phyloP scores from a whole-genome alignment of 306 rosid genomes.

The Casuarina equisetifolia region DNA sequence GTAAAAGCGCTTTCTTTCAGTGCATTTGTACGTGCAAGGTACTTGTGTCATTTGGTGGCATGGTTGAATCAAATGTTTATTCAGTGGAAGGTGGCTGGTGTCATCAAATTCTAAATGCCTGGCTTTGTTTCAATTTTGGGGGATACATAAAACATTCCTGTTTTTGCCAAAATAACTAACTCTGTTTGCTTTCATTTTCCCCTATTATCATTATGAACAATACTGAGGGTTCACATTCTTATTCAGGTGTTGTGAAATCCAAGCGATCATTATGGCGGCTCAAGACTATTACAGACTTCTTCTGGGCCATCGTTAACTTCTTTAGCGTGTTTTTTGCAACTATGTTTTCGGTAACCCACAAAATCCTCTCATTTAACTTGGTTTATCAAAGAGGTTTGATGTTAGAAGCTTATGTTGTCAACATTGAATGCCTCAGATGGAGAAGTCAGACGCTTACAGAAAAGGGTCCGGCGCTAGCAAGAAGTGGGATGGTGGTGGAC shows the following conservation, averaged over 20 bases:
- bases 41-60: neutral
- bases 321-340: conserved; percentile 79
- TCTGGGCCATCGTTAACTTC: conserved; percentile 77
- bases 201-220: neutral
- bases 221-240: conserved; percentile 18
- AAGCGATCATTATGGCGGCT: conserved; percentile 84
- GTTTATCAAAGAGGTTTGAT: neutral
- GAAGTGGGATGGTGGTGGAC: conserved; percentile 90
- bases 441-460: conserved; percentile 85
- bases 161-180: conserved; percentile 1
- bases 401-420: conserved; percentile 14
- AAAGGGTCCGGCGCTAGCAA: conserved; percentile 71
- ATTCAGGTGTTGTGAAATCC: conserved; percentile 75
- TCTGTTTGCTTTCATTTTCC: neutral
- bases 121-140: neutral
- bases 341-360: conserved; percentile 74
- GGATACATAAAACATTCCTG: neutral
- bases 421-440: conserved; percentile 52
- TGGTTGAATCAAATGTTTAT: neutral
- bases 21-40: neutral
- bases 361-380: conserved; percentile 4
- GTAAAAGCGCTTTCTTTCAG: neutral
- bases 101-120: neutral
- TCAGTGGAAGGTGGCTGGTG: neutral
- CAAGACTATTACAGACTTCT: conserved; percentile 72